Conservation (phyloP, 148 eudicot genomes). For the Chenopodium quinoa region DNA sequence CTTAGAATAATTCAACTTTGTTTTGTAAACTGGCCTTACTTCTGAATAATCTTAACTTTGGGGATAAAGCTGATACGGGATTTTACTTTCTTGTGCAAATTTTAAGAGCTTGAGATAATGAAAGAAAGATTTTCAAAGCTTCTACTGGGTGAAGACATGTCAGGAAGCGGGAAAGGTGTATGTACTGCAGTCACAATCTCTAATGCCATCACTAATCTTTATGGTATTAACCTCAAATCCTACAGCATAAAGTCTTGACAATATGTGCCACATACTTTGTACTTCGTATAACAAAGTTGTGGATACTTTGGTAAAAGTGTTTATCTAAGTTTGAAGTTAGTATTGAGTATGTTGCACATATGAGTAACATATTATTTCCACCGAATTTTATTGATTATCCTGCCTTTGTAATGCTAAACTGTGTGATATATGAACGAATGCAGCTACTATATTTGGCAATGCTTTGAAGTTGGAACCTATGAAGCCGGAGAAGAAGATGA, state of each 20-base stretch:
- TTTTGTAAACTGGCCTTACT: too few relatives aligned
- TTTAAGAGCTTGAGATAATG: slow-evolving; percentile 78
- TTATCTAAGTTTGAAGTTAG: too few relatives aligned
- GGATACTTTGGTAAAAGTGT: too few relatives aligned
- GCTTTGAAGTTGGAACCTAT: slow-evolving; percentile 84
- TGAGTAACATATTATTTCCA: too few relatives aligned
- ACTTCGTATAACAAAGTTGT: too few relatives aligned
- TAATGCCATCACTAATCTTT: slow-evolving; percentile 93
- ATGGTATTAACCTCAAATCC: slow-evolving; percentile 47
- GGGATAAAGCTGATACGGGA: slow-evolving; percentile 4
- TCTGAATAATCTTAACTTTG: background rate
- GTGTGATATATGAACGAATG: background rate
- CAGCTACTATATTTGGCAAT: slow-evolving; percentile 91
- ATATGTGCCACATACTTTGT: background rate
- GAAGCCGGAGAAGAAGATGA: slow-evolving; percentile 69
- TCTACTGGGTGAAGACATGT: slow-evolving; percentile 95
- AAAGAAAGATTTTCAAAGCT: slow-evolving; percentile 94
- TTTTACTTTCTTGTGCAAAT: slow-evolving; percentile 1
- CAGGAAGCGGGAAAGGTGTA: slow-evolving; percentile 94
- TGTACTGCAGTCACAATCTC: slow-evolving; percentile 80
- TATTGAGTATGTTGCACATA: too few relatives aligned
- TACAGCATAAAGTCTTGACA: background rate
- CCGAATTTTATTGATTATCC: too few relatives aligned
- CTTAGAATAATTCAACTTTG: background rate
- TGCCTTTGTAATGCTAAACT: too few relatives aligned